A percentile compares a stretch with the other conserved stretches of the same genome.
phyloP scores from a whole-genome alignment of 768 basidiomycete species.

The Asterophora lycoperdoides region DNA sequence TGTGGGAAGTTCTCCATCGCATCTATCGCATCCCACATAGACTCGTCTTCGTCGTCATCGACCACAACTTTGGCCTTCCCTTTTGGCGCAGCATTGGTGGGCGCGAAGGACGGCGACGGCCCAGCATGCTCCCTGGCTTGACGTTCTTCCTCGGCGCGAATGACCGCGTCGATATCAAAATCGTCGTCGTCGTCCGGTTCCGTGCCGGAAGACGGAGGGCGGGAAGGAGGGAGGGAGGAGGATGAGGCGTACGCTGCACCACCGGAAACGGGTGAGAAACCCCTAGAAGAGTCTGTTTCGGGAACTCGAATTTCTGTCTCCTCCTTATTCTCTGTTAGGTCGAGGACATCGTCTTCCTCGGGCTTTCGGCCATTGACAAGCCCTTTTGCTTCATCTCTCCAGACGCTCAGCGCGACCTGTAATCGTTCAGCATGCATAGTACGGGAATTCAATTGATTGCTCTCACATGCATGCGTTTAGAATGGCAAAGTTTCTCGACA shows the following conservation, averaged over 20 bases:
- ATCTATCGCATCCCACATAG: constrained; percentile 66
- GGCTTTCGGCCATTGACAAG: constrained; percentile 20
- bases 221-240: constrained; percentile 29
- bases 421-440: constrained; percentile 2
- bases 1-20: constrained; percentile 28
- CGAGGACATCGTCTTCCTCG: constrained; percentile 17
- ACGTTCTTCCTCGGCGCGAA: constrained; percentile 41
- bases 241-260: constrained; percentile 31
- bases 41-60: constrained; percentile 46
- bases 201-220: constrained; percentile 37
- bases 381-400: constrained; percentile 65
- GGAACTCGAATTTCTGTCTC: constrained; percentile 11
- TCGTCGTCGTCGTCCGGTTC: constrained; percentile 39
- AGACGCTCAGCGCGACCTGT: constrained; percentile 69
- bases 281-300: constrained; percentile 10
- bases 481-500: constrained; percentile 86
- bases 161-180: constrained; percentile 49
- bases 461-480: constrained; percentile 76
- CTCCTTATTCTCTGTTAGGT: constrained; percentile 25
- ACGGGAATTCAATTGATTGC: neutral
- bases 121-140: constrained; percentile 16
- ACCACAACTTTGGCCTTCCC: neutral
- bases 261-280: constrained; percentile 21
- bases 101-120: neutral
- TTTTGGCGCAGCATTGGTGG: neutral